Evolutionary conservation across 495 filamentous ascomycete genomes (phyloP).

Genomic region (Venustampulla echinocandica): DNA sequence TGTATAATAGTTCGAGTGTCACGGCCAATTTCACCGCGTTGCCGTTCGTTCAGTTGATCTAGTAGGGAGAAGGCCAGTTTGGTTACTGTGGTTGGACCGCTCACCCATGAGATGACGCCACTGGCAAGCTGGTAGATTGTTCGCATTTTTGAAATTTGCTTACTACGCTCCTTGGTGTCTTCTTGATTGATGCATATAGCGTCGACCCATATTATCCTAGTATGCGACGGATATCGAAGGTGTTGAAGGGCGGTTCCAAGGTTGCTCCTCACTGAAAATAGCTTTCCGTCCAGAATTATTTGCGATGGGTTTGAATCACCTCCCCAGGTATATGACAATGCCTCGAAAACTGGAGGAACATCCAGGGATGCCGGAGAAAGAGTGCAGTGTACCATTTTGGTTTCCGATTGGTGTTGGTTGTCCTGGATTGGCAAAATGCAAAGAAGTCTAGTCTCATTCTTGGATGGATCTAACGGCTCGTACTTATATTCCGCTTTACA

Average conservation of each 20-base stretch:
- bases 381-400: no score
- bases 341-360: not conserved
- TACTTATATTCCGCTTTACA: no score
- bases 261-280: not conserved
- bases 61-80: no score
- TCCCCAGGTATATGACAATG: not conserved
- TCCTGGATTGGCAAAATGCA: no score
- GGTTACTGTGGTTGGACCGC: no score
- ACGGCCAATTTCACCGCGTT: not conserved
- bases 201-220: not conserved
- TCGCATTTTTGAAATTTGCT: not conserved
- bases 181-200: not conserved
- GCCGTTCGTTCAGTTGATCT: not conserved
- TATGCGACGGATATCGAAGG: not conserved
- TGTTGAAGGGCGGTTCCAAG: not conserved
- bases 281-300: not conserved
- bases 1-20: not conserved
- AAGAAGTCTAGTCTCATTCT: no score
- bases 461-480: no score
- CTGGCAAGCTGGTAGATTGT: not conserved
- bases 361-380: not conserved
- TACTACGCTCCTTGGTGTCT: not conserved
- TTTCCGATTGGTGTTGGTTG: no score
- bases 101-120: not conserved
- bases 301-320: not conserved